These are phyloP conservation scores for Colletotrichum paranaense DNA, from an alignment of 2,329 filamentous ascomycete species.

Conservation along the genomic window DNA sequence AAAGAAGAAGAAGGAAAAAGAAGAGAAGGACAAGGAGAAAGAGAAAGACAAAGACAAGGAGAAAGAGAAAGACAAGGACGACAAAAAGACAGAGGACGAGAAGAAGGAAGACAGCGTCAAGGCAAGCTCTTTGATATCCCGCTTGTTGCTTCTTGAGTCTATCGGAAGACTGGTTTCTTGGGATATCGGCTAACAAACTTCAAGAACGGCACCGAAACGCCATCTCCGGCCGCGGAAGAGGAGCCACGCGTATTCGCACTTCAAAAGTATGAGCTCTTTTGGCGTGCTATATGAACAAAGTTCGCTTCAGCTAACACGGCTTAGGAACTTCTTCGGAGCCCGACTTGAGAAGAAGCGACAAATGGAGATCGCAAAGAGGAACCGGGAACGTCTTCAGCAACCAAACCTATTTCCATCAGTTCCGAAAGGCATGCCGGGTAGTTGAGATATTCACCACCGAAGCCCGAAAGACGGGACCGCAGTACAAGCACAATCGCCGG, in stretches of 20 bases:
- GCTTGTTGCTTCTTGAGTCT: too few species aligned
- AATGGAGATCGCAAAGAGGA: slow-evolving; percentile 82
- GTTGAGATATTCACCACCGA: slow-evolving; percentile 30
- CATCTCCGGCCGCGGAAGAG: slow-evolving; percentile 62
- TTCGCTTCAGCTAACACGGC: neutral
- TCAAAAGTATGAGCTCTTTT: slow-evolving; percentile 26
- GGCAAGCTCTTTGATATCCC: slow-evolving; percentile 33
- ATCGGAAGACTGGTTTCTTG: neutral
- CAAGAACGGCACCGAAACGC: slow-evolving; percentile 53
- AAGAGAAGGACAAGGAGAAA: slow-evolving; percentile 66
- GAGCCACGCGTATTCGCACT: slow-evolving; percentile 81
- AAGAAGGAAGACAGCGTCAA: slow-evolving; percentile 46
- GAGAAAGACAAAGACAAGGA: slow-evolving; percentile 60
- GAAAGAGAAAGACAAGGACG: slow-evolving; percentile 57
- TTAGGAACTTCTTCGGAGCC: slow-evolving; percentile 83
- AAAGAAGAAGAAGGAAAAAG: slow-evolving; percentile 75
- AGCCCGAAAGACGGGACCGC: neutral
- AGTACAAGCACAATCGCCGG: neutral
- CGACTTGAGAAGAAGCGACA: slow-evolving; percentile 82
- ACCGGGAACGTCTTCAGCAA: slow-evolving; percentile 82
- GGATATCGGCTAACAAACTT: slow-evolving; percentile 46
- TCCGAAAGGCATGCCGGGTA: slow-evolving; percentile 69
- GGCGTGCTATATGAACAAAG: neutral
- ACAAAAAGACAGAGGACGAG: slow-evolving; percentile 49
- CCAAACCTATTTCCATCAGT: slow-evolving; percentile 87